phyloP scores from a whole-genome alignment of 148 eudicot species.

The Simmondsia chinensis region DNA sequence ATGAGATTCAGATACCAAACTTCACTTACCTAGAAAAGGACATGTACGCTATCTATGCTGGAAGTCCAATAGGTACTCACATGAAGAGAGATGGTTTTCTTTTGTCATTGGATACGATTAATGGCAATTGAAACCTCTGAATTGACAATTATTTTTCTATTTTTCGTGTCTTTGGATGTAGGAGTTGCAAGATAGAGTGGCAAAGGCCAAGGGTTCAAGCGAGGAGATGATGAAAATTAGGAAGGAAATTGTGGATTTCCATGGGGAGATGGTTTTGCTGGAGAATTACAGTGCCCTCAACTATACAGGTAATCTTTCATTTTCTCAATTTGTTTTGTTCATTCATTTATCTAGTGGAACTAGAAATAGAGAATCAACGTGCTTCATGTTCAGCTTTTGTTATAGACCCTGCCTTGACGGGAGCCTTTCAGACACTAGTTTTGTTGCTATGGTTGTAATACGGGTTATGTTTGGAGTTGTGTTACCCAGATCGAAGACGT shows the following conservation, averaged over 20 bases:
- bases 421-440: too few species aligned
- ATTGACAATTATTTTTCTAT: not conserved
- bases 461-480: too few species aligned
- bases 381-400: too few species aligned
- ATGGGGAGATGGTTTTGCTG: slow-evolving; percentile 81
- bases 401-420: too few species aligned
- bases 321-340: not conserved
- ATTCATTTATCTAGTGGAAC: too few species aligned
- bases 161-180: slow-evolving; percentile 6
- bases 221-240: slow-evolving; percentile 53
- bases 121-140: not conserved
- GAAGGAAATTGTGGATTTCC: slow-evolving; percentile 65
- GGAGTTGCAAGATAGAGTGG: slow-evolving; percentile 55
- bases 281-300: slow-evolving; percentile 90
- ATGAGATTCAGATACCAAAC: too few species aligned
- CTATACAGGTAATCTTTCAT: slow-evolving; percentile 60
- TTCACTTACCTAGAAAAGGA: too few species aligned
- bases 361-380: too few species aligned
- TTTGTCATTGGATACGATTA: not conserved
- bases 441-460: too few species aligned
- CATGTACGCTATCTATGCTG: too few species aligned
- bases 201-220: slow-evolving; percentile 37
- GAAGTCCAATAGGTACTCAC: too few species aligned
- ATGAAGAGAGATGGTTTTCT: not conserved
- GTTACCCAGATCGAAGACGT: too few species aligned